Evolutionary conservation across 2,329 filamentous ascomycete species (phyloP).

Genomic region (Exserohilum turcica): DNA sequence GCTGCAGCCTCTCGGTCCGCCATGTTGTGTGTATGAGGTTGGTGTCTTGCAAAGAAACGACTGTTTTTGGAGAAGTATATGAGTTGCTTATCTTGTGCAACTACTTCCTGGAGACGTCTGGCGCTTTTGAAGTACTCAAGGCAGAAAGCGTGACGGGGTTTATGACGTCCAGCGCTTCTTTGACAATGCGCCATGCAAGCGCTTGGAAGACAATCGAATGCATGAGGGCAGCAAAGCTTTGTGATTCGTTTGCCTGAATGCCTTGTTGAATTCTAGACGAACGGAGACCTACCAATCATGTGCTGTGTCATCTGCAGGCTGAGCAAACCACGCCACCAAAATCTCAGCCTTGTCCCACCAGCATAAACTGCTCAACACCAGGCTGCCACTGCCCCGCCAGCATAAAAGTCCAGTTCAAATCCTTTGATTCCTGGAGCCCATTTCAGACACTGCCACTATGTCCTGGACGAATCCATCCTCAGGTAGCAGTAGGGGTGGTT

Average conservation of each 20-base stretch:
- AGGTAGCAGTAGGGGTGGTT: constrained; percentile 25
- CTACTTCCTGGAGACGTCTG: background rate
- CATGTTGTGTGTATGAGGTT: constrained; percentile 17
- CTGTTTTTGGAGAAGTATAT: background rate
- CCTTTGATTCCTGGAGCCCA: background rate
- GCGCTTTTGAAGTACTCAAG: constrained; percentile 1
- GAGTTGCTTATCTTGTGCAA: background rate
- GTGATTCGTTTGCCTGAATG: constrained; percentile 23
- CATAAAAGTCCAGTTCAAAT: background rate
- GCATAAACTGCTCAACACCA: constrained; percentile 13
- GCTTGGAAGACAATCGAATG: constrained; percentile 30
- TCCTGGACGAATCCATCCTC: constrained; percentile 11
- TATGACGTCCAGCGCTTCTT: constrained; percentile 11
- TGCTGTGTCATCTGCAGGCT: constrained; percentile 25
- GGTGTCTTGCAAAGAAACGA: background rate
- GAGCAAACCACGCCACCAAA: constrained; percentile 26
- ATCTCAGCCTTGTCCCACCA: constrained; percentile 36
- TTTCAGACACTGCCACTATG: background rate
- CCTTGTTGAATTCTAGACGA: constrained; percentile 16
- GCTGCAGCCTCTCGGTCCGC: constrained; percentile 24
- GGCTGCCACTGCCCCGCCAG: background rate
- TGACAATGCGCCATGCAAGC: constrained; percentile 25
- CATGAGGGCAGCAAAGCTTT: constrained; percentile 19
- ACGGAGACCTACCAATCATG: constrained; percentile 18
- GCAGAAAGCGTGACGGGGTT: background rate